Percentiles rank a stretch among this genome's conserved stretches.
Conservation (phyloP, 495 filamentous ascomycete species). For the Penicillium macrosclerotiorum region DNA sequence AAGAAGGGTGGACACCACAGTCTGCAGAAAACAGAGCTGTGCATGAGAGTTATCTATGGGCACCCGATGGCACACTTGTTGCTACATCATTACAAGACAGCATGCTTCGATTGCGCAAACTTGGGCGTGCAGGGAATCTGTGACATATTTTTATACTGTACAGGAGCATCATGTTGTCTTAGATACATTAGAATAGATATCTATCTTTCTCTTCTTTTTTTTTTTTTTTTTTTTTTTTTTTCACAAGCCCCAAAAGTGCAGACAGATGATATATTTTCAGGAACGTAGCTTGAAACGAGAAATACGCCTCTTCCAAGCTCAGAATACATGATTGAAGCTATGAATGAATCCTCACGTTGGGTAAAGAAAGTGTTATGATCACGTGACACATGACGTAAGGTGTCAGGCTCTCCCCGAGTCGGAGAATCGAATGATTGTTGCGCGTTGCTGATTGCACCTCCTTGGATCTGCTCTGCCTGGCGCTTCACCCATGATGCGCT, state of each 20-base stretch:
- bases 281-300: too few relatives aligned
- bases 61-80: slow-evolving; percentile 56
- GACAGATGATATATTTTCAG: too few relatives aligned
- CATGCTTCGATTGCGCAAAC: slow-evolving; percentile 33
- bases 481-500: not conserved
- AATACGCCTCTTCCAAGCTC: not conserved
- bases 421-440: not conserved
- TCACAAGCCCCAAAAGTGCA: too few relatives aligned
- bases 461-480: not conserved
- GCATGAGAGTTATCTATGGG: slow-evolving; percentile 65
- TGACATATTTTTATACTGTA: slow-evolving; percentile 6
- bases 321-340: not conserved
- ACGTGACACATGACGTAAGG: slow-evolving; percentile 8
- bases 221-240: too few relatives aligned
- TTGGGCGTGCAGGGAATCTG: slow-evolving; percentile 22
- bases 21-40: slow-evolving; percentile 55
- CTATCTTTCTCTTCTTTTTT: too few relatives aligned
- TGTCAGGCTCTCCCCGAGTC: not conserved
- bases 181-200: too few relatives aligned
- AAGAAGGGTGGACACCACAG: slow-evolving; percentile 61
- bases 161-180: not conserved
- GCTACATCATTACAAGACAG: slow-evolving; percentile 66
- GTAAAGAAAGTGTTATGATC: not conserved
- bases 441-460: not conserved
- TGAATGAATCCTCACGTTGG: too few relatives aligned